A percentile compares a stretch with the other conserved stretches of the same genome.
Evolutionary conservation across 2,329 filamentous ascomycete species (phyloP).

Genomic region (Sphaerulina musiva): DNA sequence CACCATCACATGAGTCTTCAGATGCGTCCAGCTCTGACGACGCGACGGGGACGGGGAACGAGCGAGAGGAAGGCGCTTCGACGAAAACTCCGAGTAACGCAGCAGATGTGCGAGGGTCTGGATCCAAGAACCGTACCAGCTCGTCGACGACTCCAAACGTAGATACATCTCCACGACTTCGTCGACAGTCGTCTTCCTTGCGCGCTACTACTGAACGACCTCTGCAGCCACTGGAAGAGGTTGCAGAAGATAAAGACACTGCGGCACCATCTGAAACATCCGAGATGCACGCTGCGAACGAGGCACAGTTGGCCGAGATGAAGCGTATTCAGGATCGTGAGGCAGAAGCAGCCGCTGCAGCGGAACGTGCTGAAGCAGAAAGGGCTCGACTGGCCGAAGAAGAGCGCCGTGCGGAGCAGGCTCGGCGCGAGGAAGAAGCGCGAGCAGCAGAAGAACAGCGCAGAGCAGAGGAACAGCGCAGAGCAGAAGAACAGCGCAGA

Average conservation of each 20-base stretch:
- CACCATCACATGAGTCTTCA: conserved; percentile 27
- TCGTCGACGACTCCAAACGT: conserved; percentile 21
- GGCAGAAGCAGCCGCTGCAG: conserved; percentile 17
- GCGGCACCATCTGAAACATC: conserved; percentile 11
- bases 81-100: conserved; percentile 29
- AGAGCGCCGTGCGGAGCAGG: conserved; percentile 17
- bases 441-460: conserved; percentile 15
- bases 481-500: conserved; percentile 13
- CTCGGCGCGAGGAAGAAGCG: conserved; percentile 23
- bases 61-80: conserved; percentile 13
- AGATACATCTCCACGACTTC: conserved; percentile 20
- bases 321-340: conserved; percentile 16
- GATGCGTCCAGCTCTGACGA: conserved; percentile 24
- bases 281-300: conserved; percentile 19
- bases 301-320: conserved; percentile 11
- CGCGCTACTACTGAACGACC: conserved; percentile 20
- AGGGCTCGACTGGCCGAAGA: conserved; percentile 25
- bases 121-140: conserved; percentile 27
- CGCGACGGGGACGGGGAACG: conserved; percentile 16
- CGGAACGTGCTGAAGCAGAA: conserved; percentile 20
- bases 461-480: conserved; percentile 13
- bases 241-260: conserved; percentile 15
- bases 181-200: conserved; percentile 26
- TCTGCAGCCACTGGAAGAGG: conserved; percentile 25
- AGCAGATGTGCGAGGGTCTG: conserved; percentile 17